phyloP scores from a whole-genome alignment of 176 grass and related monocot species.

The Lolium perenne region DNA sequence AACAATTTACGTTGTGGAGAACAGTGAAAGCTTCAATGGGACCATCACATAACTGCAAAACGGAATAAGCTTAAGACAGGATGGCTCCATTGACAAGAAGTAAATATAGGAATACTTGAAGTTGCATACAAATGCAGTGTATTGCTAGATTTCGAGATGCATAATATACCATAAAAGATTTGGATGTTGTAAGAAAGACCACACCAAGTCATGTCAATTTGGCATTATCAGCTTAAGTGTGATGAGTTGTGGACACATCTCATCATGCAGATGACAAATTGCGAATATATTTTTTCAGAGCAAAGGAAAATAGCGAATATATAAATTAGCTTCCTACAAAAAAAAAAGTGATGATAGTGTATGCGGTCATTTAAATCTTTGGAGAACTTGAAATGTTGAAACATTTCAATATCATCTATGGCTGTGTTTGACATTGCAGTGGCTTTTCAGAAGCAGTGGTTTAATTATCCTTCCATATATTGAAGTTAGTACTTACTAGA shows the following conservation, averaged over 20 bases:
- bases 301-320: not conserved
- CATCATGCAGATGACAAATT: not conserved
- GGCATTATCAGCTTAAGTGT: slow-evolving; percentile 7
- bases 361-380: not conserved
- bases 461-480: slow-evolving; percentile 14
- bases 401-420: not conserved
- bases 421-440: not conserved
- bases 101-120: slow-evolving; percentile 37
- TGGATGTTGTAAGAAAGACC: not conserved
- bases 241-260: slow-evolving; percentile 6
- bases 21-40: slow-evolving; percentile 86
- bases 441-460: not conserved
- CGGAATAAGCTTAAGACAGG: slow-evolving; percentile 35
- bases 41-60: slow-evolving; percentile 89
- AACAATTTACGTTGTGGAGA: slow-evolving; percentile 97
- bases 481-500: not conserved
- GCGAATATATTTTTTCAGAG: not conserved
- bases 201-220: not conserved
- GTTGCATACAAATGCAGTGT: slow-evolving; percentile 20
- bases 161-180: not conserved
- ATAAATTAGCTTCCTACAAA: not conserved
- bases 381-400: not conserved
- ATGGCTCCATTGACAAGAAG: slow-evolving; percentile 8
- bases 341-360: not conserved
- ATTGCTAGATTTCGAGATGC: not conserved